Conservation (phyloP, 2,329 filamentous ascomycete species). For the Ophiostoma sp. region DNA sequence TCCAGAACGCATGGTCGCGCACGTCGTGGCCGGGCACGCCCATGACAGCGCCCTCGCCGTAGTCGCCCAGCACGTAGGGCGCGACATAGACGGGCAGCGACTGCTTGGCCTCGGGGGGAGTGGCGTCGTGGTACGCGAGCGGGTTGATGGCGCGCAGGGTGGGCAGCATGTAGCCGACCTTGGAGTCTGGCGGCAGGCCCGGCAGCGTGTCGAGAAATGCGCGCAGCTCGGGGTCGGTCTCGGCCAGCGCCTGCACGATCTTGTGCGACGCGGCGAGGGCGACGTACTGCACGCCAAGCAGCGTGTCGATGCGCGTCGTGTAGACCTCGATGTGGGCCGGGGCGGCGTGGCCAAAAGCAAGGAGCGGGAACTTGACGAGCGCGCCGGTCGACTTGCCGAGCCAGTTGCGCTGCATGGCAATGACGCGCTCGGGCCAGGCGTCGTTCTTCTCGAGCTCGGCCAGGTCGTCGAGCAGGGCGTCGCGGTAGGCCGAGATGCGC, state of each 20-base stretch:
- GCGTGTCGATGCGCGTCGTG: slow-evolving; percentile 77
- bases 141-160: slow-evolving; percentile 61
- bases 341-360: slow-evolving; percentile 40
- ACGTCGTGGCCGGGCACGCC: slow-evolving; percentile 81
- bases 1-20: slow-evolving; percentile 77
- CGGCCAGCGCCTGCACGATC: slow-evolving; percentile 57
- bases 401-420: slow-evolving; percentile 84
- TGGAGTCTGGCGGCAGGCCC: slow-evolving; percentile 50
- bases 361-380: slow-evolving; percentile 63
- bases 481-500: slow-evolving; percentile 72
- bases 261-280: slow-evolving; percentile 71
- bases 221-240: slow-evolving; percentile 55
- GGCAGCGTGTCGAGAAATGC: slow-evolving; percentile 62
- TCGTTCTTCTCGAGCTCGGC: slow-evolving; percentile 57
- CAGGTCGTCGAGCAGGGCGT: slow-evolving; percentile 66
- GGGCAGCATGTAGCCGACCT: slow-evolving; percentile 63
- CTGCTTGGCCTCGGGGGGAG: slow-evolving; percentile 47
- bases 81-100: slow-evolving; percentile 73
- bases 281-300: slow-evolving; percentile 82
- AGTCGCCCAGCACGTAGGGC: slow-evolving; percentile 78
- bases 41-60: slow-evolving; percentile 86
- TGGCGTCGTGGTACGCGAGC: slow-evolving; percentile 50
- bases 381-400: slow-evolving; percentile 73
- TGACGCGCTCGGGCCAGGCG: slow-evolving; percentile 75
- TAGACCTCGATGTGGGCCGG: slow-evolving; percentile 62